phyloP scores from a whole-genome alignment of 2,329 filamentous ascomycete species.

The Calonectria montana region DNA sequence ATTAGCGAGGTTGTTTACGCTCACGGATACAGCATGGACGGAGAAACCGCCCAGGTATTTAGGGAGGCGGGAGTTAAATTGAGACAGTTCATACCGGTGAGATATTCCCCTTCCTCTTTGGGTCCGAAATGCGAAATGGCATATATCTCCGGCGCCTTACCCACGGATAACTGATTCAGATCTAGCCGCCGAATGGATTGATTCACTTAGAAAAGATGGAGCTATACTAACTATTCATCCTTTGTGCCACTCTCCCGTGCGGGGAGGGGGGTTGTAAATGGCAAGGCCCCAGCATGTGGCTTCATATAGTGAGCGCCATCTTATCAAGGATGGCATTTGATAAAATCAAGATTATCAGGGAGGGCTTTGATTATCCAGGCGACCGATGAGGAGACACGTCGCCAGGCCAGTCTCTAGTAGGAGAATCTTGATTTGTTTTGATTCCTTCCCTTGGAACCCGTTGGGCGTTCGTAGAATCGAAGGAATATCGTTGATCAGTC shows the following conservation, averaged over 20 bases:
- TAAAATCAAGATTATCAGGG: constrained; percentile 23
- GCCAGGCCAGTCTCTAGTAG: background rate
- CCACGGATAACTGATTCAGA: constrained; percentile 34
- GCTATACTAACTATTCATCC: constrained; percentile 44
- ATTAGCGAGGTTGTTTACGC: constrained; percentile 96
- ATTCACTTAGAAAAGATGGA: constrained; percentile 70
- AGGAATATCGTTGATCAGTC: background rate
- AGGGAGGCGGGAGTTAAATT: constrained; percentile 84
- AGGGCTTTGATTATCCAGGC: background rate
- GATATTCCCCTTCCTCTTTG: constrained; percentile 47
- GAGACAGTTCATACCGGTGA: constrained; percentile 87
- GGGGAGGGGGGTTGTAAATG: constrained; percentile 27
- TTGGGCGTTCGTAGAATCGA: background rate
- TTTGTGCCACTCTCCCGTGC: constrained; percentile 24
- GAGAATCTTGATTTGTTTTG: background rate
- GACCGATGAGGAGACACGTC: background rate
- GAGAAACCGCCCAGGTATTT: constrained; percentile 83
- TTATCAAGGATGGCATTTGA: constrained; percentile 25
- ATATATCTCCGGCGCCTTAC: background rate
- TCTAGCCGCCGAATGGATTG: constrained; percentile 71
- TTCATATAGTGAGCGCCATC: constrained; percentile 23
- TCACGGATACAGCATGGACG: constrained; percentile 95
- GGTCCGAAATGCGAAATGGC: constrained; percentile 19
- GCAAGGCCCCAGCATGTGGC: constrained; percentile 29
- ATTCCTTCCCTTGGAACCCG: background rate